Base-by-base conservation (phyloP, 2,329 filamentous ascomycete genomes). In the Achaetomium macrosporum region DNA sequence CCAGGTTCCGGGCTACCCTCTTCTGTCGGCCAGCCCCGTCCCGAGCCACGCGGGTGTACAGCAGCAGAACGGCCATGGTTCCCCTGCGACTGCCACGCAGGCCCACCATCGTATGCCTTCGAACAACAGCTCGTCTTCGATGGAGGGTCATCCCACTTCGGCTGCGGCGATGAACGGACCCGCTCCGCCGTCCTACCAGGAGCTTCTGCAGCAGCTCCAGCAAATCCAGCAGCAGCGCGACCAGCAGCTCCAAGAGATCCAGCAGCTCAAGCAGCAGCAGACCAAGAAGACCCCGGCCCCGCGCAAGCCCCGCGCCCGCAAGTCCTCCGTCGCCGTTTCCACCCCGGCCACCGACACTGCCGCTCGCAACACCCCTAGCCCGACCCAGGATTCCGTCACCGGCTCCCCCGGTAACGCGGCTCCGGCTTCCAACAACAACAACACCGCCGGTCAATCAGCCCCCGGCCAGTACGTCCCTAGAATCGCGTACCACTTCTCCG, bases 231-330 rank as follows among this genome's bases (percentile, higher is more conserved):
- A 43, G 10, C 50, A 37, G 15, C 17, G 16, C 8, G 29, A 36
- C 7, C 33, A 39, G 3, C 51, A n/a, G 16, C 8, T 13, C 19
- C 35, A 41, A 31, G 35, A 20, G 29, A 11, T 35, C 13, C 49
- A 42, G 19, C 25, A 40, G 35, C 15, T 13, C 12, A 16, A 17
- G n/a, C 15, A 37, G n/a, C 17, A 20, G 30, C 44, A 50, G 25
- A 8, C 50, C 30, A 44, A 45, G 17, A 49, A 48, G 36, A 12
- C 35, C 15, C 17, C 46, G 13, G 19, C 42, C 33, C 33, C 17
- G 36, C 52, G 52, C 47, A 54, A 54, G 31, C 33, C 52, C 30
- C 46, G 51, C 46, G 46, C 46, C 17, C 51, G 46, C 41, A 53
- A 46, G 30, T 46, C 29, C 35, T 5, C 51, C 41, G 5, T 46